Conservation (phyloP, 2,329 filamentous ascomycete genomes). For the Diaporthe helianthi region DNA sequence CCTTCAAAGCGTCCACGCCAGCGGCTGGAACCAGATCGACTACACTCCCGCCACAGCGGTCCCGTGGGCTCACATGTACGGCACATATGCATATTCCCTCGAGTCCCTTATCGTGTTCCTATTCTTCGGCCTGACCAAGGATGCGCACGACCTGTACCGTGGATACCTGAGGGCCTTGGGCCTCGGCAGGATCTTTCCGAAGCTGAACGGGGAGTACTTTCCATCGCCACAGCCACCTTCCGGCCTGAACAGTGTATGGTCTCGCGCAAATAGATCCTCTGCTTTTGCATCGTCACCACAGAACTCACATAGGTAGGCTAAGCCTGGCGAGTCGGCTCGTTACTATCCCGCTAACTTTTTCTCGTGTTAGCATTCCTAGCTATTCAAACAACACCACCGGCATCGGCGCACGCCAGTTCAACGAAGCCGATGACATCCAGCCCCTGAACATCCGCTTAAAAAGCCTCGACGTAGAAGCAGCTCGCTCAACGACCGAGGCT, state of each 20-base stretch:
- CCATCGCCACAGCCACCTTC: conserved; percentile 36
- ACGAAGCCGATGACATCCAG: conserved; percentile 10
- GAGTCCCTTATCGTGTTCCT: conserved; percentile 56
- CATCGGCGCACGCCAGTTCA: neutral
- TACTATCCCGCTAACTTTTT: neutral
- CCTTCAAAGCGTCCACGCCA: conserved; percentile 51
- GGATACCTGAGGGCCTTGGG: conserved; percentile 48
- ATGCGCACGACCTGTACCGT: conserved; percentile 59
- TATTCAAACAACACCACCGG: neutral
- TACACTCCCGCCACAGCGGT: conserved; percentile 52
- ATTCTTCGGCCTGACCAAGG: conserved; percentile 64
- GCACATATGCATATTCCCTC: conserved; percentile 56
- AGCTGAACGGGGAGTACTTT: conserved; percentile 44
- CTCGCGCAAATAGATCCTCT: conserved; percentile 11
- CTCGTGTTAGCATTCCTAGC: neutral
- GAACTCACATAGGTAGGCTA: neutral
- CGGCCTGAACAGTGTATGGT: conserved; percentile 20
- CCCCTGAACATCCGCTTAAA: conserved; percentile 26
- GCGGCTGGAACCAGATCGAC: conserved; percentile 56
- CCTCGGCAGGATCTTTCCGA: conserved; percentile 52
- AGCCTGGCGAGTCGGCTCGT: neutral
- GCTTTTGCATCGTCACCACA: neutral
- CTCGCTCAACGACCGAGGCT: conserved; percentile 27
- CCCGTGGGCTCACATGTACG: conserved; percentile 50
- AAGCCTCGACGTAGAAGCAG: conserved; percentile 30